A percentile compares a stretch with the other conserved stretches of the same genome.
These are phyloP conservation scores for Carpinus viminea DNA, from an alignment of 306 rosid genomes.

Conservation along the genomic window DNA sequence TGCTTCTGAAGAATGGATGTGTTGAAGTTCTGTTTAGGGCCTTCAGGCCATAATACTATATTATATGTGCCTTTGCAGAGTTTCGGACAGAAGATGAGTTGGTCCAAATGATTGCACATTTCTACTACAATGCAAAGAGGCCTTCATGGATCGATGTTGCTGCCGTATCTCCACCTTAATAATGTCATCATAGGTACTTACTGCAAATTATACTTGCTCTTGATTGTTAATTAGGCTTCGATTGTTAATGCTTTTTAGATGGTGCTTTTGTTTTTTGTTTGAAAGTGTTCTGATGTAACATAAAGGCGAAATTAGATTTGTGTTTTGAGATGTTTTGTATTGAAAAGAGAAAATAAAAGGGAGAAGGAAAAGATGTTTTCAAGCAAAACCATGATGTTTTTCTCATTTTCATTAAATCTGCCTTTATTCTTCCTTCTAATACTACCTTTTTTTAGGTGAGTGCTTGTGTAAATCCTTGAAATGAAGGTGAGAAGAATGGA, in stretches of 20 bases:
- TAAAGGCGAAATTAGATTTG: too few relatives aligned
- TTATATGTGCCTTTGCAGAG: constrained; percentile 41
- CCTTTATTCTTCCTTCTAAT: not conserved
- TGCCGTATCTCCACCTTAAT: constrained; percentile 43
- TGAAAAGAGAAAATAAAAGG: too few relatives aligned
- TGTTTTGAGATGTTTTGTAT: too few relatives aligned
- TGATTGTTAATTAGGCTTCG: not conserved
- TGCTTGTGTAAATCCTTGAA: not conserved
- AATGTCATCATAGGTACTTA: constrained; percentile 1
- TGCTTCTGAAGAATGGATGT: constrained; percentile 13
- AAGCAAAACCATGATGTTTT: not conserved
- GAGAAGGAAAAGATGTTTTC: too few relatives aligned
- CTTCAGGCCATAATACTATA: constrained; percentile 8
- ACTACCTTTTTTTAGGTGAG: not conserved
- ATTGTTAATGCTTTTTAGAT: too few relatives aligned
- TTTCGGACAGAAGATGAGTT: constrained; percentile 67
- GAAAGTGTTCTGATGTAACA: too few relatives aligned
- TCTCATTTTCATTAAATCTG: not conserved
- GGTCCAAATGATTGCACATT: constrained; percentile 90
- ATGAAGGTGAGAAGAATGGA: not conserved
- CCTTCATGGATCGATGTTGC: constrained; percentile 80
- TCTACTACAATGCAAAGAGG: constrained; percentile 89
- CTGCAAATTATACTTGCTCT: not conserved
- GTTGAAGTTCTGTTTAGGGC: not conserved
- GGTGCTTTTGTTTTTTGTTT: too few relatives aligned